phyloP scores from a whole-genome alignment of 352 stramenopile genomes.

The Phytophthora sansomeana region DNA sequence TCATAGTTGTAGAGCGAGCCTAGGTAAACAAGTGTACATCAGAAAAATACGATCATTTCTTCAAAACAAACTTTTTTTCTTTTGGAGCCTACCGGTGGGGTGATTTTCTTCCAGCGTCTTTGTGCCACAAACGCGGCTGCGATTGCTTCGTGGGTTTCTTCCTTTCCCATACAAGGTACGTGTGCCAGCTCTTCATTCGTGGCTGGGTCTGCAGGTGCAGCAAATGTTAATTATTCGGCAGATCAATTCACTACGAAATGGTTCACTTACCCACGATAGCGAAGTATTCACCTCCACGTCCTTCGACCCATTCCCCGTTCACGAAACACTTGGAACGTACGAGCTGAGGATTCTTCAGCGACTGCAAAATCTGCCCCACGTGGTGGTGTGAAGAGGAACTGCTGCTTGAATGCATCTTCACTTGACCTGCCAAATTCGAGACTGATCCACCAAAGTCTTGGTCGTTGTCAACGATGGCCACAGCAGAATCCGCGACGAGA shows the following conservation, averaged over 20 bases:
- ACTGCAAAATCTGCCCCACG: constrained; percentile 11
- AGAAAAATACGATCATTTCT: no score
- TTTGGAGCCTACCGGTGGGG: constrained; percentile 33
- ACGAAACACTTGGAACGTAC: constrained; percentile 68
- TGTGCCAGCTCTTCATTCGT: constrained; percentile 58
- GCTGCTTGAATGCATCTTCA: constrained; percentile 15
- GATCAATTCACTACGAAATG: no score
- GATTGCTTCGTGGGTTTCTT: constrained; percentile 69
- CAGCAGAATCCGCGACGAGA: constrained; percentile 18
- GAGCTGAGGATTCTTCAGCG: constrained; percentile 53
- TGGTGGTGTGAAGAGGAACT: constrained; percentile 1
- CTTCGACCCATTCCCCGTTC: constrained; percentile 66
- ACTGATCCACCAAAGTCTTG: constrained; percentile 5
- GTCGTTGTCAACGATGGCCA: no score
- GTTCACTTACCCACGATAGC: constrained; percentile 50
- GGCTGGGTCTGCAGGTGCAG: constrained; percentile 54
- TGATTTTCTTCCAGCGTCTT: constrained; percentile 62
- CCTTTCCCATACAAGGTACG: constrained; percentile 62
- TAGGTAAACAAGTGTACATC: constrained; percentile 10
- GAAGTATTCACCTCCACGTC: constrained; percentile 43
- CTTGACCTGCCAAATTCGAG: constrained; percentile 1
- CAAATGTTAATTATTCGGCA: constrained; percentile 26
- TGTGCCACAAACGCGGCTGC: constrained; percentile 60
- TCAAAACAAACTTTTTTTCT: no score
- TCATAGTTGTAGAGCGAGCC: constrained; percentile 48